Conservation (phyloP, 2,329 filamentous ascomycete genomes). For the Venturia carpophila region DNA sequence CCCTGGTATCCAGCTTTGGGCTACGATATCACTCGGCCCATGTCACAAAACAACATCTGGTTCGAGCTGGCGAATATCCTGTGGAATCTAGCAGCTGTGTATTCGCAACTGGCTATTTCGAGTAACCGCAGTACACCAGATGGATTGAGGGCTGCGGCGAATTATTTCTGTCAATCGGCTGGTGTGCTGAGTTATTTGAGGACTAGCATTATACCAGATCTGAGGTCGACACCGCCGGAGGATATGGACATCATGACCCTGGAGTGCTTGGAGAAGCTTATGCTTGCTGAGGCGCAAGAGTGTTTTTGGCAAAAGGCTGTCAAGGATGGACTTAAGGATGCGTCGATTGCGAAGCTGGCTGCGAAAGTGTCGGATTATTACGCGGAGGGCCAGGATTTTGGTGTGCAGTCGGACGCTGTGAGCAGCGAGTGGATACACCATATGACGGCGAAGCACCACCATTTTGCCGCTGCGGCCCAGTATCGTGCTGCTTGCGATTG, state of each 20-base stretch:
- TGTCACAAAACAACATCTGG: conserved; percentile 56
- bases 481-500: conserved; percentile 86
- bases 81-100: conserved; percentile 88
- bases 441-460: conserved; percentile 92
- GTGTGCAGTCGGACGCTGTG: conserved; percentile 80
- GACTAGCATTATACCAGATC: conserved; percentile 67
- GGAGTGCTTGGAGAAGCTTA: conserved; percentile 71
- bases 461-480: conserved; percentile 92
- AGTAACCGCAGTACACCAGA: conserved; percentile 71
- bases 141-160: conserved; percentile 78
- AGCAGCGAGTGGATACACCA: conserved; percentile 97
- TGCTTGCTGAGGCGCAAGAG: conserved; percentile 90
- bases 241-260: conserved; percentile 91
- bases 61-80: conserved; percentile 88
- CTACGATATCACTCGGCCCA: conserved; percentile 72
- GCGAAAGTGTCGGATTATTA: conserved; percentile 90
- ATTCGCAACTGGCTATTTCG: conserved; percentile 81
- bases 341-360: conserved; percentile 82
- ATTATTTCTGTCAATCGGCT: conserved; percentile 81
- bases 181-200: conserved; percentile 77
- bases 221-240: conserved; percentile 77
- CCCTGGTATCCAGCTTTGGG: conserved; percentile 92
- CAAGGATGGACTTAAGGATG: conserved; percentile 87
- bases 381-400: conserved; percentile 71
- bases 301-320: conserved; percentile 98